A percentile compares a stretch with the other conserved stretches of the same genome.
These are phyloP conservation scores for Fusarium devonianum DNA, from an alignment of 2,329 filamentous ascomycete genomes.

Conservation along the genomic window DNA sequence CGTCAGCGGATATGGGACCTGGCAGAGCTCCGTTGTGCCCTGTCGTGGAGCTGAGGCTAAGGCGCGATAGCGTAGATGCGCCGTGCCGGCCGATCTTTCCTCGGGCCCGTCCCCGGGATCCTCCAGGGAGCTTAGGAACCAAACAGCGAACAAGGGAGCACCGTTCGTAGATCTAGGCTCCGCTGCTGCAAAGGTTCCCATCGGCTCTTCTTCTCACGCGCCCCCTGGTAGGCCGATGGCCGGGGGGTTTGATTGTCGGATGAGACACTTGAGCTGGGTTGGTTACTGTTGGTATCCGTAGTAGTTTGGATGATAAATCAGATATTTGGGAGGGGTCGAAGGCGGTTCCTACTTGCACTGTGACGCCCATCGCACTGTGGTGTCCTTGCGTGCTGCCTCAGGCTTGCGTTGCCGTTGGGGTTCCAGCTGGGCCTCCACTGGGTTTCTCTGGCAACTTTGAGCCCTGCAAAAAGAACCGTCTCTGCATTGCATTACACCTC, in stretches of 20 bases:
- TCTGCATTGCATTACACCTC: background rate
- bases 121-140: conserved; percentile 29
- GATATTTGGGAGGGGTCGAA: background rate
- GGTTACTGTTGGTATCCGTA: background rate
- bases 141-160: conserved; percentile 12
- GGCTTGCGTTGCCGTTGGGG: background rate
- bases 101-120: conserved; percentile 26
- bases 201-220: conserved; percentile 4
- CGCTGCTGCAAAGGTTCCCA: conserved; percentile 1
- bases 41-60: conserved; percentile 3
- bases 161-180: conserved; percentile 16
- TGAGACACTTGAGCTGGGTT: conserved; percentile 29
- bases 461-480: background rate
- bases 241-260: conserved; percentile 4
- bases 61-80: conserved; percentile 8
- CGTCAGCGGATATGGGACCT: conserved; percentile 4
- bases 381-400: conserved; percentile 1
- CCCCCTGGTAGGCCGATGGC: background rate
- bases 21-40: background rate
- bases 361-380: background rate
- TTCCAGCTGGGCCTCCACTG: background rate
- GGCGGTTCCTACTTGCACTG: background rate
- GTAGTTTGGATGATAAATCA: conserved; percentile 22
- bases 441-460: conserved; percentile 1
- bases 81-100: conserved; percentile 32